Conservation (phyloP, 2,329 filamentous ascomycete genomes). For the Diplodia mutila region DNA sequence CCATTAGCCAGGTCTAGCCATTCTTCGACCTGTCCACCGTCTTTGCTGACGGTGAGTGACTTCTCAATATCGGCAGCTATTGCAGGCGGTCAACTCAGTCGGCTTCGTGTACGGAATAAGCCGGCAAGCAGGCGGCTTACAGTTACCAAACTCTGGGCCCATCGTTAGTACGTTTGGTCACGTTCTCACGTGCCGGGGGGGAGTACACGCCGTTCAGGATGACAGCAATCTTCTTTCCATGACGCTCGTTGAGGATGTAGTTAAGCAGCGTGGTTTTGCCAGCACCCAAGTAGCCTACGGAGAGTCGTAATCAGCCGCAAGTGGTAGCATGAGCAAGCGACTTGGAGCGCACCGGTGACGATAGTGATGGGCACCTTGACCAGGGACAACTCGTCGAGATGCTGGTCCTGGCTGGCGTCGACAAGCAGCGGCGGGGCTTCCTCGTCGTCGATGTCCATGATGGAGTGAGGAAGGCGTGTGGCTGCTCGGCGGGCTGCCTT, state of each 20-base stretch:
- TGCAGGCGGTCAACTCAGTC: slow-evolving; percentile 14
- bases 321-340: not conserved
- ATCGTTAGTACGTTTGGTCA: slow-evolving; percentile 5
- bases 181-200: slow-evolving; percentile 27
- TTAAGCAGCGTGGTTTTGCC: slow-evolving; percentile 96
- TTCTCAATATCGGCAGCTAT: slow-evolving; percentile 95
- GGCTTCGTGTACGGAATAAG: not conserved
- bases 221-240: slow-evolving; percentile 97
- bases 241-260: slow-evolving; percentile 90
- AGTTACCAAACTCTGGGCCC: slow-evolving; percentile 75
- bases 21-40: slow-evolving; percentile 81
- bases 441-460: slow-evolving; percentile 61
- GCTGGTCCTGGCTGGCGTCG: slow-evolving; percentile 41
- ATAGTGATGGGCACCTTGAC: slow-evolving; percentile 83
- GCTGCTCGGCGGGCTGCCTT: not conserved
- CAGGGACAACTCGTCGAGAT: slow-evolving; percentile 52
- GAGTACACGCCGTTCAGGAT: slow-evolving; percentile 78
- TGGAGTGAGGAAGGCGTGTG: not conserved
- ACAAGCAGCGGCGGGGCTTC: slow-evolving; percentile 64
- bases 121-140: slow-evolving; percentile 53
- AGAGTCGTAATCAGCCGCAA: slow-evolving; percentile 13
- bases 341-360: slow-evolving; percentile 65
- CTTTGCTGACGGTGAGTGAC: slow-evolving; percentile 86
- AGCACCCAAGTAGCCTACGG: slow-evolving; percentile 85
- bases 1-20: slow-evolving; percentile 97